Conservation (phyloP, 805 yeast genomes). For the Sungouiella blattae region DNA sequence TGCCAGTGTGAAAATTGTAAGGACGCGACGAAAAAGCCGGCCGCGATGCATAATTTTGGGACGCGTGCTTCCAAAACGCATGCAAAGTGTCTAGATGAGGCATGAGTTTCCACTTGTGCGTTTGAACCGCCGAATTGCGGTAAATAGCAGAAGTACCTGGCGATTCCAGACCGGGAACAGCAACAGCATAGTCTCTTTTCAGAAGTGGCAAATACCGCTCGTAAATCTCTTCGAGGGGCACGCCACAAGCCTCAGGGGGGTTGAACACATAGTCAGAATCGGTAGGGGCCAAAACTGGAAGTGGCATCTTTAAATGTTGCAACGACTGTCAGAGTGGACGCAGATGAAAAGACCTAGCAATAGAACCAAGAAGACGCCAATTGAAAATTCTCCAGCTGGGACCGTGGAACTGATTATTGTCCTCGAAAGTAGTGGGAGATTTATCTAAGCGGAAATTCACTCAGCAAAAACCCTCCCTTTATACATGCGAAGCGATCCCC, state of each 20-base stretch:
- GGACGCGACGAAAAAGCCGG: slow-evolving; percentile 47
- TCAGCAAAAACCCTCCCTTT: too few relatives aligned
- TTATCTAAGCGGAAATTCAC: too few relatives aligned
- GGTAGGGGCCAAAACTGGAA: slow-evolving; percentile 11
- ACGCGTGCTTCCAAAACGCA: slow-evolving; percentile 43
- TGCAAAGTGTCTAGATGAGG: slow-evolving; percentile 43
- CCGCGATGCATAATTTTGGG: slow-evolving; percentile 27
- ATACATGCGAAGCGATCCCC: too few relatives aligned
- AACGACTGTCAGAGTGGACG: too few relatives aligned
- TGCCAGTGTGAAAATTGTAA: slow-evolving; percentile 21
- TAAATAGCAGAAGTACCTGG: slow-evolving; percentile 52
- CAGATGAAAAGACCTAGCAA: too few relatives aligned
- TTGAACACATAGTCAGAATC: slow-evolving; percentile 17
- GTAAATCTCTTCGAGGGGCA: slow-evolving; percentile 10
- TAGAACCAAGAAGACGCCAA: too few relatives aligned
- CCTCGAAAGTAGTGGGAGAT: too few relatives aligned
- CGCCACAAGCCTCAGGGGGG: slow-evolving; percentile 6
- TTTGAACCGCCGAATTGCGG: slow-evolving; percentile 35
- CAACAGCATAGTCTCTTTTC: slow-evolving; percentile 8
- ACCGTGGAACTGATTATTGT: too few relatives aligned
- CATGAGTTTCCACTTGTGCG: slow-evolving; percentile 37
- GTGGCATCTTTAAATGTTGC: too few relatives aligned
- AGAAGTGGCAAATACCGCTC: slow-evolving; percentile 15
- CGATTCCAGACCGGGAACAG: slow-evolving; percentile 36
- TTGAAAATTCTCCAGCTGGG: too few relatives aligned